Base-by-base conservation (phyloP, 257 asterid genomes). In the Ilex asprella region DNA sequence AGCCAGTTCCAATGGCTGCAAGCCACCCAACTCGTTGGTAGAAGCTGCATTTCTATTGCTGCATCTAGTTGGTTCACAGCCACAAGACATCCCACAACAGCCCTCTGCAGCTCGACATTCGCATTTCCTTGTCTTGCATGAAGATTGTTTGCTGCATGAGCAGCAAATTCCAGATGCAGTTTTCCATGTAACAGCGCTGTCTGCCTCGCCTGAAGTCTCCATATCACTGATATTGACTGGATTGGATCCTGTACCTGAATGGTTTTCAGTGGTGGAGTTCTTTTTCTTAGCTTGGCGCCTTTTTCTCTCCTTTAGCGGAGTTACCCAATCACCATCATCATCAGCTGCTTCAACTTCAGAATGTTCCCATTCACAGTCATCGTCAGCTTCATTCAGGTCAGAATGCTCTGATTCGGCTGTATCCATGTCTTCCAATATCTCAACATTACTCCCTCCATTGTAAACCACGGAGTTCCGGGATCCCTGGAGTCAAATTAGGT, bases 71-170 rank as follows among this genome's bases (percentile, higher is more conserved):
- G 84, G 71, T 43, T 57, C 79, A 69, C 98, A 89, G 31, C 84
- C 60, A 68, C 99, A 93, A 0, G 81, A 73, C 15, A 46, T 31
- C 43, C 83, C 70, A 59, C 97, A 93, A 12, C 5, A 61, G 13
- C 86, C 88, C 10, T 43, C 75, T 3, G 74, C 81, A 50, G 85
- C 91, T 61, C 95, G 86, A 55, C 99, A 93, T 39, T 87, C 92
- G n/a, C 99, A 93, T 68, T 81, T 79, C 9, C 60, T 65, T 0
- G 96, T 87, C 76, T 87, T 87, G 82, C 99, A 93, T 2, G n/a
- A 58, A 13, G 97, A 89, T 7, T 11, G 12, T 68, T 58, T 89
- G 63, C 87, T 82, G 75, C 99, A 93, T 2, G 92, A 54, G 78
- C 97, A 92, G 60, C 97, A 93, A 15, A 59, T 59, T 21, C 44